These are phyloP conservation scores for Tolypocladium paradoxum DNA, from an alignment of 2,329 filamentous ascomycete species.

Conservation along the genomic window DNA sequence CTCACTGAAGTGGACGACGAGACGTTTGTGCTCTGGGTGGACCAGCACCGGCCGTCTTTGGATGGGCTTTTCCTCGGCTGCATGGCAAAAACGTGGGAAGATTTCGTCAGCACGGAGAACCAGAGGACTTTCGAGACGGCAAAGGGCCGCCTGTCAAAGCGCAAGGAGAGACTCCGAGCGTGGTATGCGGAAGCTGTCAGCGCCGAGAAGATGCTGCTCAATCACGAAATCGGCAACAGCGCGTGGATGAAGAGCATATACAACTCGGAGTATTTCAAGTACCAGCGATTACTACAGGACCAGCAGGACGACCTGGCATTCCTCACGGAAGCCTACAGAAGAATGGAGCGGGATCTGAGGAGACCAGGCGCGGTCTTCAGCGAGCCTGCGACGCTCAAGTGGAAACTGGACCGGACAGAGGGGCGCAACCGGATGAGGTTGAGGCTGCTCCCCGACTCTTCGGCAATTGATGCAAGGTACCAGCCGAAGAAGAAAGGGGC, in stretches of 20 bases:
- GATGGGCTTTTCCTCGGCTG: constrained; percentile 74
- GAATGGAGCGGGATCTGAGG: constrained; percentile 66
- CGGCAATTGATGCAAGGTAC: constrained; percentile 58
- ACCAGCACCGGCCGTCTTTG: constrained; percentile 66
- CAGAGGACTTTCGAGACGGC: constrained; percentile 66
- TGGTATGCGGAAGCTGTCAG: constrained; percentile 64
- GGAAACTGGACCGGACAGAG: constrained; percentile 93
- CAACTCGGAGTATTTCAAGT: constrained; percentile 81
- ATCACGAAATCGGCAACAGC: constrained; percentile 78
- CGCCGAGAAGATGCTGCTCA: constrained; percentile 60
- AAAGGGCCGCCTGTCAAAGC: constrained; percentile 56
- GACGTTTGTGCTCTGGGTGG: constrained; percentile 79
- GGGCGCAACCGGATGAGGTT: constrained; percentile 91
- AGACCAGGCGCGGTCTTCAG: constrained; percentile 75
- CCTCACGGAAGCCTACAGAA: constrained; percentile 62
- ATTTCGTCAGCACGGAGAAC: constrained; percentile 78
- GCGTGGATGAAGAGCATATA: constrained; percentile 96
- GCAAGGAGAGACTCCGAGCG: constrained; percentile 70
- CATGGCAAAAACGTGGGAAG: constrained; percentile 76
- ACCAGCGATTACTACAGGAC: constrained; percentile 81
- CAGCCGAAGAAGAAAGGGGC: constrained; percentile 68
- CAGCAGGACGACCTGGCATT: constrained; percentile 83
- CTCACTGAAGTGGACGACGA: constrained; percentile 83
- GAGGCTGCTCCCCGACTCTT: constrained; percentile 70
- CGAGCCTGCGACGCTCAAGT: constrained; percentile 54